Conservation (phyloP, 106 monocot genomes). For the Allium sativum region DNA sequence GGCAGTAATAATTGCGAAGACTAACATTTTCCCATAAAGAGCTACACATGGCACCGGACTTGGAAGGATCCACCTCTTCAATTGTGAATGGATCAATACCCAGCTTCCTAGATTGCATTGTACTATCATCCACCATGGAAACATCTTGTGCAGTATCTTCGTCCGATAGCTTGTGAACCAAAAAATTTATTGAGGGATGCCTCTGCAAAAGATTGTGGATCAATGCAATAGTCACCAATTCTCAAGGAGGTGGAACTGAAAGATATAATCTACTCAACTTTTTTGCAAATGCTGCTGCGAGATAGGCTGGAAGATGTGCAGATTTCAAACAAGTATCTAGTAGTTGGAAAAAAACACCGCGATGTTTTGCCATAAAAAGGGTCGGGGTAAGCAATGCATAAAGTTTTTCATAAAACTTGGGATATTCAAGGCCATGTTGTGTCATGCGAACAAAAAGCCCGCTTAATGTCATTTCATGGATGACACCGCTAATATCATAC, state of each 20-base stretch:
- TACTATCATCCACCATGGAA: slow-evolving; percentile 11
- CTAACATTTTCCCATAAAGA: too few relatives aligned
- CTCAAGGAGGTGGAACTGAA: slow-evolving; percentile 78
- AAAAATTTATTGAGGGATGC: slow-evolving; percentile 94
- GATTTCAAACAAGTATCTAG: slow-evolving; percentile 82
- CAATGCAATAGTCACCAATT: slow-evolving; percentile 74
- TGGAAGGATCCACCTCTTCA: slow-evolving; percentile 72
- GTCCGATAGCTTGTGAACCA: slow-evolving; percentile 53
- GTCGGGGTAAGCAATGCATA: too few relatives aligned
- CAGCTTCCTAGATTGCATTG: slow-evolving; percentile 8
- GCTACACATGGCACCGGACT: slow-evolving; percentile 86
- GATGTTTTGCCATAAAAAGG: too few relatives aligned
- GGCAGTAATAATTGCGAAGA: too few relatives aligned
- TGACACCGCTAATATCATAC: too few relatives aligned
- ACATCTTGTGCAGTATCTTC: slow-evolving; percentile 23
- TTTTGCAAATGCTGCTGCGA: slow-evolving; percentile 91
- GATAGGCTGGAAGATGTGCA: slow-evolving; percentile 79
- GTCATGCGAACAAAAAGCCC: too few relatives aligned
- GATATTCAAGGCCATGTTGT: too few relatives aligned
- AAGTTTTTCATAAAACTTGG: too few relatives aligned
- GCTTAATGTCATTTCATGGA: too few relatives aligned
- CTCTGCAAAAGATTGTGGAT: slow-evolving; percentile 88
- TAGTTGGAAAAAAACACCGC: too few relatives aligned
- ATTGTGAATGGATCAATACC: slow-evolving; percentile 51
- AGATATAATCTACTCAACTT: slow-evolving; percentile 86